Conservation (phyloP, 257 asterid genomes). For the Nicotiana knightiana region DNA sequence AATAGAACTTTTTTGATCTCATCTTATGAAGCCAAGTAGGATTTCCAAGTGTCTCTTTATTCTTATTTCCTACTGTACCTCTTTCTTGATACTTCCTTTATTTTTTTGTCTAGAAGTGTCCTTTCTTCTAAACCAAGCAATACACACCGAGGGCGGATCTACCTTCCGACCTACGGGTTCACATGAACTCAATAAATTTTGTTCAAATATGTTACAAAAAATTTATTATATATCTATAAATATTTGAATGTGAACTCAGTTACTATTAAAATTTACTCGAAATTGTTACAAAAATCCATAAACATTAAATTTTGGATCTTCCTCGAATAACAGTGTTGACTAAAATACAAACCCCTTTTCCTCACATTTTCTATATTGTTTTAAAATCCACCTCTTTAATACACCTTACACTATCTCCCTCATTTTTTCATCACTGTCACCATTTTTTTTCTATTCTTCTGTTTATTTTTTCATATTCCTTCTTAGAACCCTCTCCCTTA, state of each 20-base stretch:
- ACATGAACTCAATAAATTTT: no score
- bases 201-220: no score
- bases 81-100: background rate
- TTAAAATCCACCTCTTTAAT: background rate
- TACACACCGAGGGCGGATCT: no score
- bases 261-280: no score
- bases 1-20: background rate
- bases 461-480: background rate
- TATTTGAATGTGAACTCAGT: no score
- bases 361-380: background rate
- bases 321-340: background rate
- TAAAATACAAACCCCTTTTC: background rate
- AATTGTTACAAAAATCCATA: no score
- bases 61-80: background rate
- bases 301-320: no score
- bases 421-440: background rate
- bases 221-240: no score
- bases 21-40: background rate
- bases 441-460: background rate
- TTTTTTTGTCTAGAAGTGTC: background rate
- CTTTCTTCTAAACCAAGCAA: background rate
- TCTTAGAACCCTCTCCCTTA: no score
- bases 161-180: no score
- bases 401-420: background rate
- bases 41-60: background rate